Evolutionary conservation across 2,329 filamentous ascomycete species (phyloP), one percentile per base, ranked within the genome.

Genomic region (Cladosporium oxysporum): DNA sequence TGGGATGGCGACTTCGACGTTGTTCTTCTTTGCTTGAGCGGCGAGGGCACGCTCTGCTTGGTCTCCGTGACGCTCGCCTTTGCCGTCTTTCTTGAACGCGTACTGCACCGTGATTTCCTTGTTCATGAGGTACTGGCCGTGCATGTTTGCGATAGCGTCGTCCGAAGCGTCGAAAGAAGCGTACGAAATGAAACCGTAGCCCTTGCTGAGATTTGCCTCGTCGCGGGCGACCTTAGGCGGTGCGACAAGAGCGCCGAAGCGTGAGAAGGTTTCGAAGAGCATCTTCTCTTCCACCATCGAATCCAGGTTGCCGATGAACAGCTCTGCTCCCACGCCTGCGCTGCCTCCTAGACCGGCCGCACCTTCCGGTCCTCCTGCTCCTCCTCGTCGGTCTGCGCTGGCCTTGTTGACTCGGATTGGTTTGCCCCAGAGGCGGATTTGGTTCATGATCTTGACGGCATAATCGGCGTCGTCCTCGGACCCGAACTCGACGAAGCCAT

Each of bases 81-180:
- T 97, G 71, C 95, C 95, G 75, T 99, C 95, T 81, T 98, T 98
- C 85, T 99, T 99, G 86, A 97, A 98, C 47, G 95, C 95, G 79
- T 98, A 99, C 79, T 98, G 94, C 53, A 99, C 95, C 2, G 91
- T 91, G 72, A 98, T 90, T 79, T 97, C 91, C 82, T 97, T 97
- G 83, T 95, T 97, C 84, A 96, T 93, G 67, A 99, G 87, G 79
- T 95, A 98, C 81, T 98, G 93, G 61, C 92, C 92, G 77, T 97
- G 91, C 90, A 99, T 93, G 77, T 94, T 95, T 71, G 89, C 86
- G 69, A 96, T 92, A 50, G 95, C 93, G 68, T 92, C 90, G 75
- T 99, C 95, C 12, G 92, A 95, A 72, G 92, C 91, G 75, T 98
- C 95, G 77, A 99, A 99, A 75, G 91, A 91, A 76, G 89, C 89